phyloP scores from a whole-genome alignment of 768 basidiomycete genomes.

The Xerocomellus dryophilus region DNA sequence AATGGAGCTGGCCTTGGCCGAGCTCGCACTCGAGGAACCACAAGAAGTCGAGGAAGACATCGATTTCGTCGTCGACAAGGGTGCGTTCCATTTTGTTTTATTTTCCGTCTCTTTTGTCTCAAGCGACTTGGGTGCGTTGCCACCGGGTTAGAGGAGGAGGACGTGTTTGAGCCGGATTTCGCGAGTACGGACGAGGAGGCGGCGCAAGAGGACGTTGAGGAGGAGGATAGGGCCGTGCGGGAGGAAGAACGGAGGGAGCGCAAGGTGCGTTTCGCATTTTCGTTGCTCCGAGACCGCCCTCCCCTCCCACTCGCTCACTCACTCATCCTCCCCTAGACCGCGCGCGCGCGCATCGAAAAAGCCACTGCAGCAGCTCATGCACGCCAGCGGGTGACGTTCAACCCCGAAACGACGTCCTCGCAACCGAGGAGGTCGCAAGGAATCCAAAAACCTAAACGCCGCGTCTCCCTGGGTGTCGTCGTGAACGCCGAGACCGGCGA shows the following conservation, averaged over 20 bases:
- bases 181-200: constrained; percentile 76
- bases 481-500: constrained; percentile 64
- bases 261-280: constrained; percentile 10
- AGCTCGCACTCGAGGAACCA: constrained; percentile 42
- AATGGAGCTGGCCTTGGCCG: constrained; percentile 75
- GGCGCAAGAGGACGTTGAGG: constrained; percentile 50
- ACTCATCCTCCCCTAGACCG: constrained; percentile 39
- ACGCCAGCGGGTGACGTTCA: constrained; percentile 64
- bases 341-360: constrained; percentile 55
- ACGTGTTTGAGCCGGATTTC: constrained; percentile 81
- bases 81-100: constrained; percentile 30
- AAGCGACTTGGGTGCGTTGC: not conserved
- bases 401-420: constrained; percentile 45
- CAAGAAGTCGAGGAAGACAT: constrained; percentile 69
- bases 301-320: too few relatives aligned
- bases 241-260: constrained; percentile 58
- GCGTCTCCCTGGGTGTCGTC: constrained; percentile 52
- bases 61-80: constrained; percentile 68
- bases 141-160: constrained; percentile 63
- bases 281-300: not conserved
- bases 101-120: not conserved
- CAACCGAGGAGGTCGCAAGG: constrained; percentile 31
- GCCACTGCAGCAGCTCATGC: constrained; percentile 65
- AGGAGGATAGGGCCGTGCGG: constrained; percentile 52
- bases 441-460: constrained; percentile 36